Evolutionary conservation across 169 alveolate genomes (phyloP).

Genomic region (Eimeria tenella): DNA sequence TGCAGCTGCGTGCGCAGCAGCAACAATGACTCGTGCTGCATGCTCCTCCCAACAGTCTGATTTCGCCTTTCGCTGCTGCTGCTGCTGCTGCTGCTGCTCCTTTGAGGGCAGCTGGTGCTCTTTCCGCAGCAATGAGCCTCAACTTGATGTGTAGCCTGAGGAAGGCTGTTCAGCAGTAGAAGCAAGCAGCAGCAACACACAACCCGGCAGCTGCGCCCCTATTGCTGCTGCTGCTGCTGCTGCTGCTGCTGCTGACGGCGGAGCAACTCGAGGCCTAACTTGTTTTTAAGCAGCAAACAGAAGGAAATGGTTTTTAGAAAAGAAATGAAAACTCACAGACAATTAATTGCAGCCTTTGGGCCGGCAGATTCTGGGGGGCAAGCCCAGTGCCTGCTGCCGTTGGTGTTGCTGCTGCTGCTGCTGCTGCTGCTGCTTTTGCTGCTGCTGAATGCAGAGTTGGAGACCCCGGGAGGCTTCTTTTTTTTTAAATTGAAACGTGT

Average conservation of each 20-base stretch:
- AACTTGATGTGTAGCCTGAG: neutral
- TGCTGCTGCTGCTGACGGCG: neutral
- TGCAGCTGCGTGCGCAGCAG: conserved; percentile 55
- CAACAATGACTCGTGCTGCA: conserved; percentile 22
- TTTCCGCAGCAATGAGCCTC: neutral
- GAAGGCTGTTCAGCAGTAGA: conserved; percentile 19
- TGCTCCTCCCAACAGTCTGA: neutral
- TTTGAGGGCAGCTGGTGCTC: conserved; percentile 13
- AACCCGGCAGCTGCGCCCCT: neutral
- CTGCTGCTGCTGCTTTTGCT: neutral
- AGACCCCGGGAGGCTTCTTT: too few species aligned
- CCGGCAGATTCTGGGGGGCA: neutral
- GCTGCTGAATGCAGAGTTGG: neutral
- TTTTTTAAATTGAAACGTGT: too few species aligned
- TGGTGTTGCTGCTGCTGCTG: neutral
- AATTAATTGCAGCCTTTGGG: neutral
- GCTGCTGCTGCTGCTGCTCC: conserved; percentile 14
- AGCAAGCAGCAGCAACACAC: neutral
- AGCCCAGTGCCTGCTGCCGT: neutral
- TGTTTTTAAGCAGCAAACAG: too few species aligned
- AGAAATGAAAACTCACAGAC: neutral
- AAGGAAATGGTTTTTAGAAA: too few species aligned
- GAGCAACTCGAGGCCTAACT: neutral
- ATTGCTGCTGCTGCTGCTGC: conserved; percentile 52
- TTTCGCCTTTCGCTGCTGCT: neutral